Conservation (phyloP, 805 yeast species). For the Lipomyces spencermartinsiae region DNA sequence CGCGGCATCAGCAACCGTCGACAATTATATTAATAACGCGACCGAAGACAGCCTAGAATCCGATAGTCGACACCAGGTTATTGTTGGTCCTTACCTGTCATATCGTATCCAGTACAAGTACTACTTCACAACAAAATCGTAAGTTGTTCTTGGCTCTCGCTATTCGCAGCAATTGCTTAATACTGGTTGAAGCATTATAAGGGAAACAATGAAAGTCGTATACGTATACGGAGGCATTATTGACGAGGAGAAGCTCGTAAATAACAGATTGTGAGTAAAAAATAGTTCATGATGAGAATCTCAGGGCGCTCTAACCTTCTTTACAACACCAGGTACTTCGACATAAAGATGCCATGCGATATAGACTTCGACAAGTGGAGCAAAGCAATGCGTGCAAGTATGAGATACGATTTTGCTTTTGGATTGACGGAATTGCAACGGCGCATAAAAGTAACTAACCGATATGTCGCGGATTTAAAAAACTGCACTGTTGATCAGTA, state of each 20-base stretch:
- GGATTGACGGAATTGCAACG: slow-evolving; percentile 3
- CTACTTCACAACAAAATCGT: slow-evolving; percentile 2
- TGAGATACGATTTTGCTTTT: not conserved
- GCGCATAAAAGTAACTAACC: not conserved
- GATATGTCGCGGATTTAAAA: slow-evolving; percentile 1
- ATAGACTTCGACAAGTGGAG: slow-evolving; percentile 1
- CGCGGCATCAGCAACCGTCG: not conserved
- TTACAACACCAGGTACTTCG: not conserved
- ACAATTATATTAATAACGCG: not conserved
- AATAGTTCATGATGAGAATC: not conserved
- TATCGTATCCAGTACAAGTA: not conserved
- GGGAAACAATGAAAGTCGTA: slow-evolving; percentile 1
- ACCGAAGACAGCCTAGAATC: not conserved
- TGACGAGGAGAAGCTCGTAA: not conserved
- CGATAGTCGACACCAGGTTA: not conserved
- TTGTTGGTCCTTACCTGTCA: not conserved
- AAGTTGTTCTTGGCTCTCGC: not conserved
- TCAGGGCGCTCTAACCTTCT: not conserved
- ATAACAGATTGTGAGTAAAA: not conserved
- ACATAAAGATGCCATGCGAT: not conserved
- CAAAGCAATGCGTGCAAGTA: not conserved
- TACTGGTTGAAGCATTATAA: not conserved
- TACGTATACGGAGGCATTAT: slow-evolving; percentile 1
- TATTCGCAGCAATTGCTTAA: not conserved
- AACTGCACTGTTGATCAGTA: not conserved